Evolutionary conservation across 2,329 filamentous ascomycete species (phyloP), one percentile per base, ranked within the genome.

Genomic region (Talaromyces marneffei): DNA sequence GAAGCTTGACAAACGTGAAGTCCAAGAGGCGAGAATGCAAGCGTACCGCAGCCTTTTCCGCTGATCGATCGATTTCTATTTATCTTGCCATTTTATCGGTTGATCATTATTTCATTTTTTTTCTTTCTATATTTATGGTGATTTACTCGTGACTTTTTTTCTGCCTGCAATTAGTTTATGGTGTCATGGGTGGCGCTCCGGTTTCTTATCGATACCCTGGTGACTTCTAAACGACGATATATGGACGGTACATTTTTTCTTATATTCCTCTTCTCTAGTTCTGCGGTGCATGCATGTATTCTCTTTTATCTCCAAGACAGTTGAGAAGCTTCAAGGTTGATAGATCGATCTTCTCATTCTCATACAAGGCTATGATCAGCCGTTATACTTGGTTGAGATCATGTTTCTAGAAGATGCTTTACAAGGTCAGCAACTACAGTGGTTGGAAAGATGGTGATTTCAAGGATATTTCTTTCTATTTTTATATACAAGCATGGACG

Each of bases 1-100:
- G 75, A 87, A 78, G 77, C 62, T 77, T 73, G 82, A 81, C 61
- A 85, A 84, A 72, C 77, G 77, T 4, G 85, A 90, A 71, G 80
- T 84, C 48, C 85, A 87, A 6, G 85, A 85, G 76, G 82, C 87
- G 77, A 85, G 80, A 60, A 76, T 88, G 71, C 80, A 84, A 68
- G 84, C 87, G 68, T 75, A 88, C 67, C 78, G 81, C 70, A 81
- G 78, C 68, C 74, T 88, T 52, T 88, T 88, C 72, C 77, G 74
- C 59, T 78, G 65, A 69, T 60, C 16, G 25, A 9, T 33, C 3
- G 31, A 42, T 42, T n/a, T 52, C 33, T 2, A 55, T 25, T 27
- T 52, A 3, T 20, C n/a, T 20, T 35, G 25, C 23, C 52, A 55
- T 40, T n/a, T 39, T 55, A 55, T 16, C 50, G 20, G n/a, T 18